Conservation (phyloP, 371 early-diverging fungal genomes). For the Mucor irregularis region DNA sequence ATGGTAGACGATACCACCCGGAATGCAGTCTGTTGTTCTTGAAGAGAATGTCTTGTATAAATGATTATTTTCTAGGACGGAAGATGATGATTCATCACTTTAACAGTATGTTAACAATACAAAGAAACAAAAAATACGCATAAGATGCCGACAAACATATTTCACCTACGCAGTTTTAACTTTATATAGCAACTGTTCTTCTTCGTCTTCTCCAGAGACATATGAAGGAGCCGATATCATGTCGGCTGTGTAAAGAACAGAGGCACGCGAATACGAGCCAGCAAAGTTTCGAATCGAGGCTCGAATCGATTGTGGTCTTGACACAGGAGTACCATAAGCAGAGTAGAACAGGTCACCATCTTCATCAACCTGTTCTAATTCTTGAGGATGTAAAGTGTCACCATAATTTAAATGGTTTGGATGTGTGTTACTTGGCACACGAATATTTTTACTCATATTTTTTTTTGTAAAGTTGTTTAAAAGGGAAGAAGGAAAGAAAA, state of each 20-base stretch:
- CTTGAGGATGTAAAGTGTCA: background rate
- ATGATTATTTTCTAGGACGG: no score
- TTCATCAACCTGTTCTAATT: background rate
- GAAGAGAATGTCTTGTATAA: constrained; percentile 19
- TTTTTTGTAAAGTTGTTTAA: background rate
- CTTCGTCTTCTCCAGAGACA: background rate
- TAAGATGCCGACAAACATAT: background rate
- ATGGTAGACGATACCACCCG: background rate
- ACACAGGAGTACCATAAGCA: constrained; percentile 20
- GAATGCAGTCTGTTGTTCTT: constrained; percentile 4
- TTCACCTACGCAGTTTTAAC: background rate
- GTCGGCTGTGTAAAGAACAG: constrained; percentile 39
- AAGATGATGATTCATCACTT: no score
- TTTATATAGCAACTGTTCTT: constrained; percentile 5
- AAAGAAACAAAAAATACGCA: background rate
- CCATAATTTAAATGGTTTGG: constrained; percentile 19
- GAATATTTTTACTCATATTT: constrained; percentile 8
- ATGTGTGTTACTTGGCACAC: constrained; percentile 37
- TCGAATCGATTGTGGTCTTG: constrained; percentile 26
- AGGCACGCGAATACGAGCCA: constrained; percentile 43
- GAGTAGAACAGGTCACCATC: constrained; percentile 14
- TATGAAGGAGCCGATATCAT: constrained; percentile 19
- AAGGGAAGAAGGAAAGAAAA: constrained; percentile 2
- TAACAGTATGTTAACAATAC: background rate
- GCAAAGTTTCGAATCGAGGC: constrained; percentile 34